Conservation (phyloP, 495 filamentous ascomycete genomes). For the Penicillium goetzii region DNA sequence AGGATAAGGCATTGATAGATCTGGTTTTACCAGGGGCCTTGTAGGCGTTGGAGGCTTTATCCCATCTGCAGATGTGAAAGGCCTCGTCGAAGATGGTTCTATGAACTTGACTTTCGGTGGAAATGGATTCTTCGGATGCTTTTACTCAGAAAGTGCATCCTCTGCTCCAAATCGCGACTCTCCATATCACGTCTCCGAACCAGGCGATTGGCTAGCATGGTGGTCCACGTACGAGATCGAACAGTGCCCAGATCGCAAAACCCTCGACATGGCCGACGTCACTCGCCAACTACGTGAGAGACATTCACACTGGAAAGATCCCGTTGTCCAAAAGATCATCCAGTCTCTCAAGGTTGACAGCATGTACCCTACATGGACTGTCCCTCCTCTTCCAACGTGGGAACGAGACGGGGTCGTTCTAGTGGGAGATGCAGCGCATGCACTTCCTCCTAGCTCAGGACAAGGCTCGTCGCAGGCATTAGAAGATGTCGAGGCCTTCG, state of each 20-base stretch:
- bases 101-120: slow-evolving; percentile 58
- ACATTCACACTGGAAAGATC: slow-evolving; percentile 54
- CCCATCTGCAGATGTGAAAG: slow-evolving; percentile 30
- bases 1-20: not conserved
- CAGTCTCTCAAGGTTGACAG: slow-evolving; percentile 42
- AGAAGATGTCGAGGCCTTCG: slow-evolving; percentile 48
- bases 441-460: slow-evolving; percentile 50
- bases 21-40: slow-evolving; percentile 41
- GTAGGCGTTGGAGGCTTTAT: slow-evolving; percentile 60
- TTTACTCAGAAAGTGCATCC: slow-evolving; percentile 33
- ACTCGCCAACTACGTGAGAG: slow-evolving; percentile 46
- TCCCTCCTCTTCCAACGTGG: slow-evolving; percentile 54
- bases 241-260: slow-evolving; percentile 40
- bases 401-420: slow-evolving; percentile 45
- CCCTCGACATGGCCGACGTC: slow-evolving; percentile 44
- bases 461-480: slow-evolving; percentile 54
- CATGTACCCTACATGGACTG: slow-evolving; percentile 59
- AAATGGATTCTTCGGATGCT: slow-evolving; percentile 64
- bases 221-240: slow-evolving; percentile 54
- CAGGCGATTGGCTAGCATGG: slow-evolving; percentile 45
- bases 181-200: slow-evolving; percentile 35
- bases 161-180: slow-evolving; percentile 30
- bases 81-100: slow-evolving; percentile 37
- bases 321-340: slow-evolving; percentile 52
- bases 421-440: slow-evolving; percentile 52